phyloP scores from a whole-genome alignment of 163 green algal species.

The Chlorella variabilis region DNA sequence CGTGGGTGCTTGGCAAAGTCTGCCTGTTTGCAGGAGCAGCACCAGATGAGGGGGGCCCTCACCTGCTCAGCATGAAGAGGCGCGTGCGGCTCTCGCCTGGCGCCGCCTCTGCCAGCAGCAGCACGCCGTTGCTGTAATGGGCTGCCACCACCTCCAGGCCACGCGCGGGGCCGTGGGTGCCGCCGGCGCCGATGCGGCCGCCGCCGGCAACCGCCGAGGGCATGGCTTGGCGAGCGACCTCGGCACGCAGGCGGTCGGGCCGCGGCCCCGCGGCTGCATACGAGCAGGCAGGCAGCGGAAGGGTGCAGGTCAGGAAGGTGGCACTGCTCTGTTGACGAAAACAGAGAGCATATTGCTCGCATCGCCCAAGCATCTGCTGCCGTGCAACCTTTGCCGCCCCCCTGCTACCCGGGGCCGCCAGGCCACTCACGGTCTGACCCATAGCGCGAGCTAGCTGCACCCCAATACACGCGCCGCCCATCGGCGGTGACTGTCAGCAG shows the following conservation, averaged over 20 bases:
- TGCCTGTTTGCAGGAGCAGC: too few species aligned
- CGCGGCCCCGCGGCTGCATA: slow-evolving; percentile 32
- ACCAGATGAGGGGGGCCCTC: too few species aligned
- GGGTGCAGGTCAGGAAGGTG: background rate
- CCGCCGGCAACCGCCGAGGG: slow-evolving; percentile 42
- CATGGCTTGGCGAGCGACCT: slow-evolving; percentile 65
- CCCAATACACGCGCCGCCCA: slow-evolving; percentile 85
- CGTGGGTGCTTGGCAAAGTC: too few species aligned
- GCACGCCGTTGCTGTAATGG: slow-evolving; percentile 60
- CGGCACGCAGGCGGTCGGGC: slow-evolving; percentile 57
- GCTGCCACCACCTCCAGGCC: slow-evolving; percentile 64
- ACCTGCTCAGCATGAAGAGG: slow-evolving; percentile 60
- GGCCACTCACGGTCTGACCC: slow-evolving; percentile 5
- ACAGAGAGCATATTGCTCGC: too few species aligned
- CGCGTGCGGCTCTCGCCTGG: slow-evolving; percentile 60
- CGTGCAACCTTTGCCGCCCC: slow-evolving; percentile 1
- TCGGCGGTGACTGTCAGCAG: slow-evolving; percentile 87
- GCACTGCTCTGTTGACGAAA: background rate
- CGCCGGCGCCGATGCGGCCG: slow-evolving; percentile 27
- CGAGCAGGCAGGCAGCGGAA: background rate
- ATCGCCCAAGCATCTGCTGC: too few species aligned
- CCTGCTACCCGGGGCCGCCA: background rate
- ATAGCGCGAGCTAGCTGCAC: slow-evolving; percentile 3
- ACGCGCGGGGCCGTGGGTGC: slow-evolving; percentile 1
- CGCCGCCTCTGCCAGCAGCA: slow-evolving; percentile 78